Percentiles rank a stretch among this genome's conserved stretches.
Evolutionary conservation across 192 early-diverging fungal species (phyloP).

Genomic region (Geosiphon pyriformis): DNA sequence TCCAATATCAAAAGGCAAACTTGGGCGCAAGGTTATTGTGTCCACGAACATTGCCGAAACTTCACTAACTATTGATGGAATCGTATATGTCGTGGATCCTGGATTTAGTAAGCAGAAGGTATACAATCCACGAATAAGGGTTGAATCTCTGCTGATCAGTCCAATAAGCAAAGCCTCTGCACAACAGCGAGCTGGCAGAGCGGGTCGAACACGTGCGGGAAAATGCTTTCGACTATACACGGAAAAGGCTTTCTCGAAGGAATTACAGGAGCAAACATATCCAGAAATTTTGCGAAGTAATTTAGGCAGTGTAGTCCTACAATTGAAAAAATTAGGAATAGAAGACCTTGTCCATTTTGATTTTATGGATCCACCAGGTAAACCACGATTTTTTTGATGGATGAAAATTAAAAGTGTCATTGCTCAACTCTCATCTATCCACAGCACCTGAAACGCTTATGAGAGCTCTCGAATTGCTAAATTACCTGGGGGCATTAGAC

Average conservation of each 20-base stretch:
- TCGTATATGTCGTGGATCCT: slow-evolving; percentile 98
- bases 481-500: slow-evolving; percentile 91
- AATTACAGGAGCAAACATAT: slow-evolving; percentile 95
- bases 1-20: slow-evolving; percentile 65
- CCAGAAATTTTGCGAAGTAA: slow-evolving; percentile 98
- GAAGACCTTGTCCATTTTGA: slow-evolving; percentile 98
- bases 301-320: slow-evolving; percentile 91
- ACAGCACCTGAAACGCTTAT: slow-evolving; percentile 93
- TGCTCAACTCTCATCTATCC: no score
- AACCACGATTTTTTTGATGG: background rate
- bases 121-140: slow-evolving; percentile 95
- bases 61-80: slow-evolving; percentile 96
- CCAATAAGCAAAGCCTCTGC: slow-evolving; percentile 95
- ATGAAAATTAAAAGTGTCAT: no score
- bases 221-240: slow-evolving; percentile 98
- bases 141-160: slow-evolving; percentile 90
- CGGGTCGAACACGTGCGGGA: slow-evolving; percentile 94
- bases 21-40: slow-evolving; percentile 94
- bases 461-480: slow-evolving; percentile 93
- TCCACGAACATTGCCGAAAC: slow-evolving; percentile 99
- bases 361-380: slow-evolving; percentile 93
- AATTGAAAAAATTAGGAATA: slow-evolving; percentile 95
- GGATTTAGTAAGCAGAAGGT: slow-evolving; percentile 99
- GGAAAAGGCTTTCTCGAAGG: slow-evolving; percentile 89
- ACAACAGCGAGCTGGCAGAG: slow-evolving; percentile 96